Base-by-base conservation (phyloP, 1,284 basidiomycete species). In the Filobasidium uniguttulatum region DNA sequence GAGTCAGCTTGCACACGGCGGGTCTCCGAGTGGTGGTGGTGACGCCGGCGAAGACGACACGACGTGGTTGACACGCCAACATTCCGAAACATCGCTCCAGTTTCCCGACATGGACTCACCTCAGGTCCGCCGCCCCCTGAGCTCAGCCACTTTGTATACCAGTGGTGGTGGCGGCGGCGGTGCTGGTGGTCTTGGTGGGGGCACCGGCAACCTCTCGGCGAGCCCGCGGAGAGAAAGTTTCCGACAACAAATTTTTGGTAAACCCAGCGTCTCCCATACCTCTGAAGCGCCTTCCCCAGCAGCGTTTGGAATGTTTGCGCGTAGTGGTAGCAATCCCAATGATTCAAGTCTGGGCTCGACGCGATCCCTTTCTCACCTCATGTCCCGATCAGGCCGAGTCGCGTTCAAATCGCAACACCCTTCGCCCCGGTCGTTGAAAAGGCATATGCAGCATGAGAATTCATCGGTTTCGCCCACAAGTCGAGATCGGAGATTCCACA, bases 141-240 rank as follows among this genome's bases (percentile, higher is more conserved):
- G 29, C 17, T 43, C 36, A 17, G 37, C 50, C 2, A n/a, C n/a
- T n/a, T n/a, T n/a, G n/a, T n/a, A n/a, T n/a, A n/a, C n/a, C n/a
- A n/a, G n/a, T n/a, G n/a, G n/a, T n/a, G n/a, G n/a, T n/a, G n/a
- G n/a, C n/a, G n/a, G 36, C 36, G 3, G 5, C 36, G 3, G 19
- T 38, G 4, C 5, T 38, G 5, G 3, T 22, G 12, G 19, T 38
- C 20, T 38, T 38, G 6, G 20, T 19, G n/a, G 36, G 12, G 6
- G 10, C 12, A 22, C n/a, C 19, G 36, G n/a, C n/a, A 52, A 46
- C 35, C 30, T 44, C 12, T 52, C 50, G 30, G 50, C 50, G 9
- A 52, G 50, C 34, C 50, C 50, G 17, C 45, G 50, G 26, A 33
- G 50, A 8, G 36, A 46, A 22, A 47, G 46, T 36, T 35, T 52